Evolutionary conservation across 2,329 filamentous ascomycete genomes (phyloP), one percentile per base, ranked within the genome.

Genomic region (Fusarium heterosporum): DNA sequence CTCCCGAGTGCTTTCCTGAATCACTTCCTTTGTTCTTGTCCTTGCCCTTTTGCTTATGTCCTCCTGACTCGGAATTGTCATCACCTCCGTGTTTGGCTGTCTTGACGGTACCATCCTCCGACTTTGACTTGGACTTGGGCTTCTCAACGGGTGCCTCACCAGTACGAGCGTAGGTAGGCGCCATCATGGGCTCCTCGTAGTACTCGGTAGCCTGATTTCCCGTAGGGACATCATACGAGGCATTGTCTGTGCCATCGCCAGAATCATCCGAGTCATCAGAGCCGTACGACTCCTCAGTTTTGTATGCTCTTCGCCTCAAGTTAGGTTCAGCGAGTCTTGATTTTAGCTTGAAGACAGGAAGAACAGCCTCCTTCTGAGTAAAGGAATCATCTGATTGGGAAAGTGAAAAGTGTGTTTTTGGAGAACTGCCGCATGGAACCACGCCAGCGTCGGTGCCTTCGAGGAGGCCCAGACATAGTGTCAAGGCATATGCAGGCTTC

Each of bases 151-250:
- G 58, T 8, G 28, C 22, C 0, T n/a, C 8, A 0, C 51, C 45
- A 17, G 30, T 22, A 2, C 26, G 36, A 3, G 58, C 36, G 32
- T 64, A 63, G 4, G 39, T 42, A 0, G 60, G 34, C n/a, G 38
- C 34, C 60, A 63, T 64, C 11, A 64, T 29, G 2, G 60, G 60
- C 30, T 64, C 60, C 2, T 45, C 55, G 1, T 22, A 49, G n/a
- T 53, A 36, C 50, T 36, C 34, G 4, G 11, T 19, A 12, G 6
- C 16, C 1, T 16, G 22, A 26, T 10, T 17, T 12, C 2, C 4
- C 22, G n/a, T 26, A 17, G 6, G 28, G 7, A 16, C 28, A 13
- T 52, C 41, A 6, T 32, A 19, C 12, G 39, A 29, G 3, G 17
- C 34, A 10, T 39, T 28, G 1, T 7, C 26, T 11, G 30, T 28